Evolutionary conservation across 2,329 filamentous ascomycete species (phyloP), one percentile per base, ranked within the genome.

Genomic region (Westerdykella ornata): DNA sequence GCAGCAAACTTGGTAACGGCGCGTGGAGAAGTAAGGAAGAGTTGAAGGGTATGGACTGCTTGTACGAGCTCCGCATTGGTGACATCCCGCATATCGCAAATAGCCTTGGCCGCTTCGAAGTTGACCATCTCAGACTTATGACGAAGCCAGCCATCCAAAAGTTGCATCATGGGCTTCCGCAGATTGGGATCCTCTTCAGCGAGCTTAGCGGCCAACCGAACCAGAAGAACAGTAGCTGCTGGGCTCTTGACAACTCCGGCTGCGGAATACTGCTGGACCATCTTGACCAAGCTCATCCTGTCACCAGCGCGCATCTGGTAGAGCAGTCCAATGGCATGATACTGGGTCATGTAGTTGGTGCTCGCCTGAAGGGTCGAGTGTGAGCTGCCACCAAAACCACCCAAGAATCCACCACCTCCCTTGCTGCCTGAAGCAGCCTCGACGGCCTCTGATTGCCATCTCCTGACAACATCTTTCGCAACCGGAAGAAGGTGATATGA

Each of bases 281-380:
- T 97, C 78, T 98, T 98, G 46, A 97, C 90, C 56, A 98, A 72
- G 16, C 92, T 89, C 92, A 98, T 98, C 58, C 92, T 82, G 68
- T 98, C 92, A 67, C 96, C 89, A 59, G 85, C 85, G 60, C 92
- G 85, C 88, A 97, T 97, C 71, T 97, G 90, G 68, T 97, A 98
- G 34, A 98, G 72, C 41, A 98, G 78, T 49, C 92, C 92, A 71
- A 98, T 95, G 49, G 92, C 92, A 68, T 98, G 92, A 68, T 98
- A 98, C 68, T 98, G 92, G 43, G 88, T 85, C 88, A 97, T 97
- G 62, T 86, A 94, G 54, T 92, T 97, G 60, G 88, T 90, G 48
- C 76, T 72, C 36, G 78, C 75, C 44, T 77, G 72, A 45, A 92
- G 78, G n/a, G 83, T 80, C 57, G 84, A 72, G 45, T 85, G 81